Evolutionary conservation across 139 green algal genomes (phyloP).

Genomic region (Protoeuglena noctilucae): DNA sequence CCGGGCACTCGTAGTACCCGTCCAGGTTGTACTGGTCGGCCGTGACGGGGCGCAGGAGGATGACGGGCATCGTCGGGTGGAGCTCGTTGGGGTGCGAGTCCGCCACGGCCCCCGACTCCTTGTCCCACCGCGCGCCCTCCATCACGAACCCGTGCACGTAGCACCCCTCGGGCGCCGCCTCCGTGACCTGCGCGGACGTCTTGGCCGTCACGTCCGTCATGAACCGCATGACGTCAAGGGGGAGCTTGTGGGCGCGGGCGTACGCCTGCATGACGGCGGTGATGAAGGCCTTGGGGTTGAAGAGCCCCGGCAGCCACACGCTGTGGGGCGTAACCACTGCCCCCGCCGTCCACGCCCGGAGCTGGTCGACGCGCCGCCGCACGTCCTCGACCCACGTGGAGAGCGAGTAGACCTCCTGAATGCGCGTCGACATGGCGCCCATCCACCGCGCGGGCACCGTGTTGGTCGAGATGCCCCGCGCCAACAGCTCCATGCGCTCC

Average conservation of each 20-base stretch:
- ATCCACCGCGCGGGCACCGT: slow-evolving; percentile 52
- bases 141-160: slow-evolving; percentile 63
- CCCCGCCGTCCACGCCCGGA: slow-evolving; percentile 46
- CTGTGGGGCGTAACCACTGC: slow-evolving; percentile 34
- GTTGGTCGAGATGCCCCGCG: slow-evolving; percentile 47
- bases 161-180: slow-evolving; percentile 37
- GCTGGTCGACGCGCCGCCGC: slow-evolving; percentile 52
- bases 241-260: slow-evolving; percentile 56
- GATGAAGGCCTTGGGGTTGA: slow-evolving; percentile 80
- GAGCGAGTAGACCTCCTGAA: slow-evolving; percentile 64
- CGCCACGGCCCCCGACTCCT: slow-evolving; percentile 42
- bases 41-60: slow-evolving; percentile 54
- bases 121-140: slow-evolving; percentile 70
- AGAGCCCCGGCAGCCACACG: slow-evolving; percentile 63
- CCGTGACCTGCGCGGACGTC: slow-evolving; percentile 31
- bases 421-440: slow-evolving; percentile 53
- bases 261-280: slow-evolving; percentile 75
- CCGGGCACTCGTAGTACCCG: slow-evolving; percentile 58
- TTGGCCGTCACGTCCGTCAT: slow-evolving; percentile 55
- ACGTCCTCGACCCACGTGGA: slow-evolving; percentile 51
- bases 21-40: slow-evolving; percentile 44
- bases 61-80: slow-evolving; percentile 55
- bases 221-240: slow-evolving; percentile 72
- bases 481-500: slow-evolving; percentile 63
- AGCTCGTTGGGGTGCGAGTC: slow-evolving; percentile 64